These are phyloP conservation scores for Talaromyces marneffei DNA, from an alignment of 2,329 filamentous ascomycete genomes.

Conservation along the genomic window DNA sequence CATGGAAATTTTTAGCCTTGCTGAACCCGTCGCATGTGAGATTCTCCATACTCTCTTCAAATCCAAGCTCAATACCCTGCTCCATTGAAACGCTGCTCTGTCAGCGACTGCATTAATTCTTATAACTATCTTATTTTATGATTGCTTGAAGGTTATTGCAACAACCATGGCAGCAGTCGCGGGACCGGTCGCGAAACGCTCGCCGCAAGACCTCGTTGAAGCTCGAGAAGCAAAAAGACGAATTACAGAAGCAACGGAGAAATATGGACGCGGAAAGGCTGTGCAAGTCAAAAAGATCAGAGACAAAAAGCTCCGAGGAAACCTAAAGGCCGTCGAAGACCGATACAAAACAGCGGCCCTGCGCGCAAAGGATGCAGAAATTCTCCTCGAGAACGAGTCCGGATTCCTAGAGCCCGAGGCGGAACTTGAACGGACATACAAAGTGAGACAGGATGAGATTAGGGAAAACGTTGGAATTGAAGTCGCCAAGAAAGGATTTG, in stretches of 20 bases:
- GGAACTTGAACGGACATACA: slow-evolving; percentile 87
- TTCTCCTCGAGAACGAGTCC: slow-evolving; percentile 76
- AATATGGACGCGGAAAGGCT: slow-evolving; percentile 77
- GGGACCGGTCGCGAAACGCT: slow-evolving; percentile 23
- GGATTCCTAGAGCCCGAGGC: slow-evolving; percentile 85
- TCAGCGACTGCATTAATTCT: too few species aligned
- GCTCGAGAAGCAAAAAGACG: slow-evolving; percentile 37
- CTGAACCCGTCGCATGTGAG: slow-evolving; percentile 10
- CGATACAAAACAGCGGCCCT: slow-evolving; percentile 77
- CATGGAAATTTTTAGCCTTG: slow-evolving; percentile 29
- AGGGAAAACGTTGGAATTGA: slow-evolving; percentile 66
- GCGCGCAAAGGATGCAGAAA: slow-evolving; percentile 90
- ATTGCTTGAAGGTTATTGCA: neutral
- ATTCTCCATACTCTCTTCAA: neutral
- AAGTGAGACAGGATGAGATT: slow-evolving; percentile 85
- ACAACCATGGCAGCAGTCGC: slow-evolving; percentile 27
- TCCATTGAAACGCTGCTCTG: neutral
- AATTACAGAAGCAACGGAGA: slow-evolving; percentile 55
- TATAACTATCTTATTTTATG: neutral
- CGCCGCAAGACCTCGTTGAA: slow-evolving; percentile 22
- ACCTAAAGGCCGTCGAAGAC: slow-evolving; percentile 68
- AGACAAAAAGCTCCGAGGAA: slow-evolving; percentile 84
- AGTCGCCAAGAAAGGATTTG: slow-evolving; percentile 88
- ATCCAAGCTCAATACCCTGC: too few species aligned
- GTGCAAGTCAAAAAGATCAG: slow-evolving; percentile 68